A percentile compares a stretch with the other conserved stretches of the same genome.
Conservation (phyloP, 306 rosid genomes). For the Vigna angularis region DNA sequence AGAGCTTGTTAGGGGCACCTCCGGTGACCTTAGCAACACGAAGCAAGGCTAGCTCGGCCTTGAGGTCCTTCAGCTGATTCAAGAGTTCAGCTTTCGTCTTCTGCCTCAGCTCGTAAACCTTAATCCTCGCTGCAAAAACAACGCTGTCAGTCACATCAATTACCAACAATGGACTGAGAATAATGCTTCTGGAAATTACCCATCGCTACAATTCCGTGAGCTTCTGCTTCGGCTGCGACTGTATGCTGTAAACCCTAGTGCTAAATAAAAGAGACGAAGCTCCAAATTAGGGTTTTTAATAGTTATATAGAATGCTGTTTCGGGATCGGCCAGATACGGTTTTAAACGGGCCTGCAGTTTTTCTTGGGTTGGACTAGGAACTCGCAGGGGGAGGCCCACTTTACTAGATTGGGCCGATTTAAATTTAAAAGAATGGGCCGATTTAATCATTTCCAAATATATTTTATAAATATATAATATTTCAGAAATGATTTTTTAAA, state of each 20-base stretch:
- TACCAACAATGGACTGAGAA: not conserved
- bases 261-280: not conserved
- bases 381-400: not conserved
- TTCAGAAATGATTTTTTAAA: too few relatives aligned
- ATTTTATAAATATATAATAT: too few relatives aligned
- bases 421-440: too few relatives aligned
- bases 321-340: not conserved
- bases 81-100: slow-evolving; percentile 72
- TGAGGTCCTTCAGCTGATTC: slow-evolving; percentile 92
- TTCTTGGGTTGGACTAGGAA: not conserved
- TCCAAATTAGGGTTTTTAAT: not conserved
- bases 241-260: slow-evolving; percentile 56
- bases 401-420: not conserved
- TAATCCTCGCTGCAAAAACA: slow-evolving; percentile 78
- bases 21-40: slow-evolving; percentile 99
- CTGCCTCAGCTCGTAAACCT: slow-evolving; percentile 95
- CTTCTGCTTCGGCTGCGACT: slow-evolving; percentile 48
- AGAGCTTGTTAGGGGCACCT: slow-evolving; percentile 97
- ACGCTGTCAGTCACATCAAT: slow-evolving; percentile 1
- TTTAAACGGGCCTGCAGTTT: not conserved
- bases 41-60: slow-evolving; percentile 91
- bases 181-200: slow-evolving; percentile 45
- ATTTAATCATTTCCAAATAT: too few relatives aligned
- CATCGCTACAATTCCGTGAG: slow-evolving; percentile 50
- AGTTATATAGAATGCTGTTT: not conserved